Evolutionary conservation across 805 yeast species (phyloP).

Genomic region (Saccharomycopsis amapae): DNA sequence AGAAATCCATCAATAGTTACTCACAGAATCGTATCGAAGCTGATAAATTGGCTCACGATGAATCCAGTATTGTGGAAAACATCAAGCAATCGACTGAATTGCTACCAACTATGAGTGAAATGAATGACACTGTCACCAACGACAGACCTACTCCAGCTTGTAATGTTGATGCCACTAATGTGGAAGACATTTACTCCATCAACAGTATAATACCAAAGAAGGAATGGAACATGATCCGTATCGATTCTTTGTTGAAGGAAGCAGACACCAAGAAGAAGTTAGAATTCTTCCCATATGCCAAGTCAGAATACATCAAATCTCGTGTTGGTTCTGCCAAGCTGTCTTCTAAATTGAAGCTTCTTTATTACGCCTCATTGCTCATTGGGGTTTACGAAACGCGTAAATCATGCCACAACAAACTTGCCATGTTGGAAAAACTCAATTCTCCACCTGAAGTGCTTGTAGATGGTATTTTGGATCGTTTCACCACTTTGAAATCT

Average conservation of each 20-base stretch:
- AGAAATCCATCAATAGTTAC: slow-evolving; percentile 74
- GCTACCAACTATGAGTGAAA: slow-evolving; percentile 55
- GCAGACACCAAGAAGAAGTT: slow-evolving; percentile 41
- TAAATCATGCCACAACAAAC: slow-evolving; percentile 51
- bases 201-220: slow-evolving; percentile 58
- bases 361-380: slow-evolving; percentile 75
- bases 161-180: slow-evolving; percentile 70
- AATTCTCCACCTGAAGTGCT: slow-evolving; percentile 67
- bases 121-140: slow-evolving; percentile 47
- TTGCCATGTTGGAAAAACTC: slow-evolving; percentile 50
- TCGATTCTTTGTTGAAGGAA: slow-evolving; percentile 54
- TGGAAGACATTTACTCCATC: slow-evolving; percentile 76
- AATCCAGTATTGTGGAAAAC: slow-evolving; percentile 74
- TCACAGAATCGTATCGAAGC: slow-evolving; percentile 85
- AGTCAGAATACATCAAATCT: slow-evolving; percentile 34
- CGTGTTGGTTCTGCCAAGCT: slow-evolving; percentile 45
- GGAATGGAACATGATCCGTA: slow-evolving; percentile 59
- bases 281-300: slow-evolving; percentile 29
- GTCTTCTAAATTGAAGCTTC: slow-evolving; percentile 49
- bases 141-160: slow-evolving; percentile 83
- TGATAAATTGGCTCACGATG: slow-evolving; percentile 64
- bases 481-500: slow-evolving; percentile 62
- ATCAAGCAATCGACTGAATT: slow-evolving; percentile 63
- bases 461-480: slow-evolving; percentile 61
- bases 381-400: slow-evolving; percentile 75